These are phyloP conservation scores for Malus fusca DNA, from an alignment of 306 rosid genomes.

Conservation along the genomic window DNA sequence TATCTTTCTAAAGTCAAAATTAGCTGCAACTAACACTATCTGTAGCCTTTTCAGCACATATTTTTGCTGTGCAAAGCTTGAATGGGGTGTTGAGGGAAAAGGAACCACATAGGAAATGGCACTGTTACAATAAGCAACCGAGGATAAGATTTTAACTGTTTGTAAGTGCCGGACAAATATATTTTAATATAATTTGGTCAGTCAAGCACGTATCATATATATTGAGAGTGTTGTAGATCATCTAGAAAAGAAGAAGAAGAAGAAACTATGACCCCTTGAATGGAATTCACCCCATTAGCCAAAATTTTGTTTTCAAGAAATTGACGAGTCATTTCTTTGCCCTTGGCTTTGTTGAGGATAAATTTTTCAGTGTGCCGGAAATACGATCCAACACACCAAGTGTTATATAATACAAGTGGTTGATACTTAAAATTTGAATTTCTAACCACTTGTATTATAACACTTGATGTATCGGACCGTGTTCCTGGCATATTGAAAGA, in stretches of 20 bases:
- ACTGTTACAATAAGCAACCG: conserved; percentile 6
- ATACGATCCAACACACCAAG: too few relatives aligned
- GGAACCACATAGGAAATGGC: conserved; percentile 14
- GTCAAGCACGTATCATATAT: conserved; percentile 54
- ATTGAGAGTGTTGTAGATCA: background rate
- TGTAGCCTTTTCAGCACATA: background rate
- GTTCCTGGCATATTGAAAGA: too few relatives aligned
- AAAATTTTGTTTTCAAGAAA: background rate
- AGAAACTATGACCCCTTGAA: background rate
- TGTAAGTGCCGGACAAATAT: background rate
- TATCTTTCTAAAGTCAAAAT: conserved; percentile 6
- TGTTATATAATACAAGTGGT: too few relatives aligned
- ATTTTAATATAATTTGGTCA: conserved; percentile 1
- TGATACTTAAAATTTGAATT: too few relatives aligned
- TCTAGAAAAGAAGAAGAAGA: background rate
- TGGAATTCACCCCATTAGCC: background rate
- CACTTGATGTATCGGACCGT: too few relatives aligned
- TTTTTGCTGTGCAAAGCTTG: background rate
- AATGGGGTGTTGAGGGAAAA: conserved; percentile 10
- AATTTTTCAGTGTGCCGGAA: too few relatives aligned
- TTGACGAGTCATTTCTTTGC: background rate
- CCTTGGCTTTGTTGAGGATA: background rate
- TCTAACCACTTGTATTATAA: too few relatives aligned
- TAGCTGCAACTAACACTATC: conserved; percentile 20
- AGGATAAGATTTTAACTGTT: background rate